Evolutionary conservation across 169 alveolate genomes (phyloP).

Genomic region (Plasmodium malariae): DNA sequence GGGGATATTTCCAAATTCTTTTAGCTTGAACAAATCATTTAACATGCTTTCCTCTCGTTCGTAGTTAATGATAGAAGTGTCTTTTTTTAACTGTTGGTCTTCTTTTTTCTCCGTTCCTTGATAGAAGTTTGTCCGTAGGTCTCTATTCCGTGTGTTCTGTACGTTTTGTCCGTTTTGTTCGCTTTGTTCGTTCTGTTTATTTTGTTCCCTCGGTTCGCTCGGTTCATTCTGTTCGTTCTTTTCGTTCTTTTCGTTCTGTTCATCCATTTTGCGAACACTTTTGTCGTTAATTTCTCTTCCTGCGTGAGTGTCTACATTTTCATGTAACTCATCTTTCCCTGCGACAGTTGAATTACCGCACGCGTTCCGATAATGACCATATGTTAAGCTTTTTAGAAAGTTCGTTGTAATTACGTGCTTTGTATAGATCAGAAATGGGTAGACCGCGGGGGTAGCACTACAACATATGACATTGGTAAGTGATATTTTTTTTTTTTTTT

Average conservation of each 20-base stretch:
- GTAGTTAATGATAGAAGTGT: slow-evolving; percentile 3
- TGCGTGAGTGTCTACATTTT: no score
- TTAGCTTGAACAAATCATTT: slow-evolving; percentile 31
- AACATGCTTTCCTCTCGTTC: slow-evolving; percentile 23
- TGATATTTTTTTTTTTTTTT: neutral
- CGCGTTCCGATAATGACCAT: no score
- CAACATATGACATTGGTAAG: slow-evolving; percentile 57
- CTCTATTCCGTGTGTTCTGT: neutral
- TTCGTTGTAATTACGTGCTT: slow-evolving; percentile 47
- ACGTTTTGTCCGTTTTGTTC: neutral
- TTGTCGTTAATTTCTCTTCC: no score
- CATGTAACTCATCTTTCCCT: no score
- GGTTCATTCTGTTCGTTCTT: no score
- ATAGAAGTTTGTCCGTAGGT: no score
- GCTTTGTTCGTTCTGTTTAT: no score
- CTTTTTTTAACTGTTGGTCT: no score
- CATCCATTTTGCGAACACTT: no score
- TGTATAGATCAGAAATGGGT: slow-evolving; percentile 23
- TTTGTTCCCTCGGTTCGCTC: no score
- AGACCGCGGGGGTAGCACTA: slow-evolving; percentile 55
- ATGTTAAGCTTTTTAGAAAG: slow-evolving; percentile 2
- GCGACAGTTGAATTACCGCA: no score
- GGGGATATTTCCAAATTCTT: slow-evolving; percentile 23
- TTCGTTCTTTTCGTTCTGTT: no score
- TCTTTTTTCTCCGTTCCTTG: neutral